Conservation (phyloP, 768 basidiomycete species). For the Psilocybe azurescens region DNA sequence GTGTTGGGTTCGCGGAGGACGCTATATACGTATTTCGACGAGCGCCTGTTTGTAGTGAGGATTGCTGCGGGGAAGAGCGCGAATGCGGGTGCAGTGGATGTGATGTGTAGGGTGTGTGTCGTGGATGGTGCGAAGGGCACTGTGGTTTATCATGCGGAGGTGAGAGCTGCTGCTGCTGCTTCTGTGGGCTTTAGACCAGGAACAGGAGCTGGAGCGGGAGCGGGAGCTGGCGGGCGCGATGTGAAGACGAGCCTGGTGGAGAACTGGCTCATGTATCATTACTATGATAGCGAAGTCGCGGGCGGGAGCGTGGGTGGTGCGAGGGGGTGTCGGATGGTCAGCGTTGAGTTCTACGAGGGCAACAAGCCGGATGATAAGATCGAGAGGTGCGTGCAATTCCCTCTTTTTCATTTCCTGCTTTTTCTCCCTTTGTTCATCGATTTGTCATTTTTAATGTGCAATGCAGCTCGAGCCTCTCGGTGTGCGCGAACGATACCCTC, state of each 20-base stretch:
- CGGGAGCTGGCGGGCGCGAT: conserved; percentile 52
- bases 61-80: conserved; percentile 42
- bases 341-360: conserved; percentile 91
- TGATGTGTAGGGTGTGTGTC: conserved; percentile 70
- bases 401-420: conserved; percentile 1
- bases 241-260: conserved; percentile 76
- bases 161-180: conserved; percentile 41
- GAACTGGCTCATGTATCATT: conserved; percentile 94
- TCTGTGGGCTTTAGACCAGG: background rate
- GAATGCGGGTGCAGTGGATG: conserved; percentile 21
- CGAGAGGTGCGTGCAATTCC: conserved; percentile 56
- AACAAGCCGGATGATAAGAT: conserved; percentile 69
- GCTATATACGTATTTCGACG: conserved; percentile 94
- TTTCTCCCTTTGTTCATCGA: no score
- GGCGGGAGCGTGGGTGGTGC: conserved; percentile 48
- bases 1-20: conserved; percentile 79
- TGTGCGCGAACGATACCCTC: conserved; percentile 53
- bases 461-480: conserved; percentile 50
- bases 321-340: conserved; percentile 77
- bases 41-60: conserved; percentile 70
- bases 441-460: background rate
- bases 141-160: conserved; percentile 65
- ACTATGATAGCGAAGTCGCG: conserved; percentile 65
- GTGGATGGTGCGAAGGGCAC: conserved; percentile 84
- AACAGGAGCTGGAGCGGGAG: background rate